Conservation (phyloP, 2,329 filamentous ascomycete genomes). For the Xylaria arbuscula region DNA sequence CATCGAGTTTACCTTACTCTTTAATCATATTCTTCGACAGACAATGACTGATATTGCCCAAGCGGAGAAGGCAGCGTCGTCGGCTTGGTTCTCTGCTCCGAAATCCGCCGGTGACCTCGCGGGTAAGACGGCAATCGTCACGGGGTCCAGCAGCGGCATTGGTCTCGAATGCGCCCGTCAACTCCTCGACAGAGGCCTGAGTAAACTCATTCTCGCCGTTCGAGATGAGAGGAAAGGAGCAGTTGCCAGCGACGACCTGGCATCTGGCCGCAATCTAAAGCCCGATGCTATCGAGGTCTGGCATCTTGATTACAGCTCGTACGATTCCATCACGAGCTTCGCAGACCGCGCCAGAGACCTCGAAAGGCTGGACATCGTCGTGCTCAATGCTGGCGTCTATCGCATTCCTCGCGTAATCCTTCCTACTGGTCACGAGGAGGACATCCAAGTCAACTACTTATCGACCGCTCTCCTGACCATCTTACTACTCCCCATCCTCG, state of each 20-base stretch:
- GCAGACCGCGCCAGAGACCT: slow-evolving; percentile 49
- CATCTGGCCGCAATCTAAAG: slow-evolving; percentile 38
- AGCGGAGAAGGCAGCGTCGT: slow-evolving; percentile 9
- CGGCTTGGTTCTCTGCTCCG: neutral
- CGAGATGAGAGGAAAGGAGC: slow-evolving; percentile 47
- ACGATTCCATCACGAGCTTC: slow-evolving; percentile 55
- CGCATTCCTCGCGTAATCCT: slow-evolving; percentile 38
- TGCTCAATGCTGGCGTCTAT: slow-evolving; percentile 52
- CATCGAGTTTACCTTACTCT: slow-evolving; percentile 3
- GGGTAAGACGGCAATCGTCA: slow-evolving; percentile 53
- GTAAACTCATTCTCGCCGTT: slow-evolving; percentile 53
- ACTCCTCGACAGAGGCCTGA: slow-evolving; percentile 49
- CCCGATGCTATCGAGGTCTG: slow-evolving; percentile 52
- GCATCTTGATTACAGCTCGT: slow-evolving; percentile 52
- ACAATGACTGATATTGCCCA: slow-evolving; percentile 15
- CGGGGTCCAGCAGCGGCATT: slow-evolving; percentile 54
- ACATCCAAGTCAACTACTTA: slow-evolving; percentile 65
- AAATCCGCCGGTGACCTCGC: slow-evolving; percentile 15
- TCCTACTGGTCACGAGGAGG: slow-evolving; percentile 52
- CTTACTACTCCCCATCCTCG: slow-evolving; percentile 60
- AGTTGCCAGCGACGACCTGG: slow-evolving; percentile 37
- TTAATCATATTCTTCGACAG: neutral
- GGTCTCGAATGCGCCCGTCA: slow-evolving; percentile 53
- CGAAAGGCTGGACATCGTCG: slow-evolving; percentile 53
- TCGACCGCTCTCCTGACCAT: slow-evolving; percentile 61